A percentile compares a stretch with the other conserved stretches of the same genome.
phyloP scores from a whole-genome alignment of 2,329 filamentous ascomycete genomes.

The Phyllosticta citriasiana region DNA sequence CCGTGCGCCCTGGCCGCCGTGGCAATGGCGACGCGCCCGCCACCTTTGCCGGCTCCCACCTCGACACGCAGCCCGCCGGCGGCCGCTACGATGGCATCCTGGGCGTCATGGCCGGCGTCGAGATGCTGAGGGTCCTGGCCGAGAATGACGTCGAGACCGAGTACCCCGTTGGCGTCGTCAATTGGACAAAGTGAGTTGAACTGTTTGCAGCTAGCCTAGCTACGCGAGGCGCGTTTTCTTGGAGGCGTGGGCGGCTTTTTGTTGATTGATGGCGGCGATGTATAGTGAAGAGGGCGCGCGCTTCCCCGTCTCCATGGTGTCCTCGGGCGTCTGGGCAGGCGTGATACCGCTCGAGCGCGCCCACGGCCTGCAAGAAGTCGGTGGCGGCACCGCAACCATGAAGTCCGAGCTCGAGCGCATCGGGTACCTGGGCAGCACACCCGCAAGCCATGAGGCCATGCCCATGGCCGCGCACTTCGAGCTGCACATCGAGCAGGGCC shows the following conservation, averaged over 20 bases:
- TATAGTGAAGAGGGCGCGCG: conserved; percentile 67
- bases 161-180: conserved; percentile 63
- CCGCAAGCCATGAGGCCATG: conserved; percentile 47
- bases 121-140: conserved; percentile 58
- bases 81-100: conserved; percentile 70
- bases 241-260: too few species aligned
- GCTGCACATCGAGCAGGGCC: conserved; percentile 77
- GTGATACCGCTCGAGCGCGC: conserved; percentile 52
- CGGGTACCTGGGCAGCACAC: conserved; percentile 53
- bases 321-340: conserved; percentile 70
- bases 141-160: conserved; percentile 60
- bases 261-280: background rate
- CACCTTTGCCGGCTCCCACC: conserved; percentile 60
- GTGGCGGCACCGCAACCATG: conserved; percentile 51
- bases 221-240: too few species aligned
- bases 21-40: conserved; percentile 40
- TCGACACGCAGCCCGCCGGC: conserved; percentile 47
- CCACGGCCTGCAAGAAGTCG: conserved; percentile 53
- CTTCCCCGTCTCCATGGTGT: conserved; percentile 65
- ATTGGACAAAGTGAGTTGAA: conserved; percentile 59
- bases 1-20: conserved; percentile 53
- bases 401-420: conserved; percentile 61
- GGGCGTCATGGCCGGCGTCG: conserved; percentile 62
- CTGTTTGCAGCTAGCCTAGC: background rate
- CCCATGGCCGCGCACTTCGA: conserved; percentile 73